Conservation (phyloP, 176 grass and related monocot genomes). For the Pontederia crassipes region DNA sequence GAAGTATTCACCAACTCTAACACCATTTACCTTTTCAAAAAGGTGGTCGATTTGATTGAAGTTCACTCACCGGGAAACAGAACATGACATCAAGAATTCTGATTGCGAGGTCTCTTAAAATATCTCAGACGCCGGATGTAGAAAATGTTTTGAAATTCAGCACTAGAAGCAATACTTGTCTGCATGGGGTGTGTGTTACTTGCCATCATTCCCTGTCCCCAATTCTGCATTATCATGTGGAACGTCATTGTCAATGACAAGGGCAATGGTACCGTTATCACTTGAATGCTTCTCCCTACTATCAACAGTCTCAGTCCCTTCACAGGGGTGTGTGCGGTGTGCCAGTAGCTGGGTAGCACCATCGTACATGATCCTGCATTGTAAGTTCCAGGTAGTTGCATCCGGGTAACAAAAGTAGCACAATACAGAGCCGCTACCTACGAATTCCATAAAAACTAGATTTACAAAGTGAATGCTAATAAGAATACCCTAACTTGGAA, state of each 20-base stretch:
- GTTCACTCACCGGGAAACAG: neutral
- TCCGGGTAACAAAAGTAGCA: slow-evolving; percentile 74
- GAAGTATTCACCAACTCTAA: too few species aligned
- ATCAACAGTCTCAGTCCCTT: slow-evolving; percentile 29
- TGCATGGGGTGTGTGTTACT: neutral
- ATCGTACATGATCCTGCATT: slow-evolving; percentile 45
- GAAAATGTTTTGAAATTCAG: too few species aligned
- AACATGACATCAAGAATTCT: too few species aligned
- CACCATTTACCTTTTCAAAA: too few species aligned
- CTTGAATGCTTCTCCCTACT: slow-evolving; percentile 34
- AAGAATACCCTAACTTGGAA: neutral
- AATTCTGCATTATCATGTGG: slow-evolving; percentile 19
- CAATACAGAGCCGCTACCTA: slow-evolving; percentile 74
- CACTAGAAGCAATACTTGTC: neutral
- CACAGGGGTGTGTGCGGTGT: slow-evolving; percentile 11
- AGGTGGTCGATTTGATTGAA: neutral
- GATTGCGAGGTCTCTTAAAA: too few species aligned
- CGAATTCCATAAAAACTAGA: neutral
- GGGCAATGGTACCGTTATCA: neutral
- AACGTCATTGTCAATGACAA: slow-evolving; percentile 14
- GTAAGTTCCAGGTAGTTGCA: slow-evolving; percentile 55
- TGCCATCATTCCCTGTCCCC: neutral
- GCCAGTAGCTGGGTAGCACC: slow-evolving; percentile 56
- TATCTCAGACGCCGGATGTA: too few species aligned
- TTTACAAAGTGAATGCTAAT: slow-evolving; percentile 4